Evolutionary conservation across 2,329 filamentous ascomycete species (phyloP).

Genomic region (Aspergillus sp.): DNA sequence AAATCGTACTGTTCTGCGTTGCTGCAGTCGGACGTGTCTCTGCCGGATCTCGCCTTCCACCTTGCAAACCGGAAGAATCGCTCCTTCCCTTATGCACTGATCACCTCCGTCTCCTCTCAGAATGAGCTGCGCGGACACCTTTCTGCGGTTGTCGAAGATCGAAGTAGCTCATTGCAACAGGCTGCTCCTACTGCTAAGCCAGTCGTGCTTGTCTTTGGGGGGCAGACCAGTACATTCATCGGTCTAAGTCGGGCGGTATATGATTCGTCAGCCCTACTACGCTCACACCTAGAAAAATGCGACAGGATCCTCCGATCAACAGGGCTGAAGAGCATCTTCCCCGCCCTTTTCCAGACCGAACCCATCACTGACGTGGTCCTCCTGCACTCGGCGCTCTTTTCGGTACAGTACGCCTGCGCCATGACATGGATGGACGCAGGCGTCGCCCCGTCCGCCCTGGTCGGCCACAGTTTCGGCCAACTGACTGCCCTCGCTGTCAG

Average conservation of each 20-base stretch:
- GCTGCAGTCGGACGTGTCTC: no score
- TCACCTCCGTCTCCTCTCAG: not conserved
- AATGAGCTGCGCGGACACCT: not conserved
- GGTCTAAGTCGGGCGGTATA: not conserved
- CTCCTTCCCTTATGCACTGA: not conserved
- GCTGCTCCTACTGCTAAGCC: not conserved
- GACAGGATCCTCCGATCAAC: conserved; percentile 15
- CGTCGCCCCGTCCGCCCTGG: conserved; percentile 34
- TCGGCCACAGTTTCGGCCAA: conserved; percentile 48
- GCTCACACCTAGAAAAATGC: conserved; percentile 34
- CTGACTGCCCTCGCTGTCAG: conserved; percentile 42
- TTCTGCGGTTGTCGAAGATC: not conserved
- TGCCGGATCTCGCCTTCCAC: conserved; percentile 1
- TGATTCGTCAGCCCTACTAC: not conserved
- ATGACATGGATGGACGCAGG: conserved; percentile 45
- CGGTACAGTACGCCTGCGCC: conserved; percentile 45
- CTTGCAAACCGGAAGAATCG: not conserved
- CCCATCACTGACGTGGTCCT: conserved; percentile 25
- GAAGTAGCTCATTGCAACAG: not conserved
- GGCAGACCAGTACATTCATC: not conserved
- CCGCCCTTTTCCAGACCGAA: conserved; percentile 31
- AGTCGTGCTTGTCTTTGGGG: conserved; percentile 12
- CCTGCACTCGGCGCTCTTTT: conserved; percentile 45
- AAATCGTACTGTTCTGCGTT: not conserved
- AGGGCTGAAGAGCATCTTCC: conserved; percentile 40